phyloP scores from a whole-genome alignment of 2,329 filamentous ascomycete genomes.

The Stachybotrys chlorohalonatus region DNA sequence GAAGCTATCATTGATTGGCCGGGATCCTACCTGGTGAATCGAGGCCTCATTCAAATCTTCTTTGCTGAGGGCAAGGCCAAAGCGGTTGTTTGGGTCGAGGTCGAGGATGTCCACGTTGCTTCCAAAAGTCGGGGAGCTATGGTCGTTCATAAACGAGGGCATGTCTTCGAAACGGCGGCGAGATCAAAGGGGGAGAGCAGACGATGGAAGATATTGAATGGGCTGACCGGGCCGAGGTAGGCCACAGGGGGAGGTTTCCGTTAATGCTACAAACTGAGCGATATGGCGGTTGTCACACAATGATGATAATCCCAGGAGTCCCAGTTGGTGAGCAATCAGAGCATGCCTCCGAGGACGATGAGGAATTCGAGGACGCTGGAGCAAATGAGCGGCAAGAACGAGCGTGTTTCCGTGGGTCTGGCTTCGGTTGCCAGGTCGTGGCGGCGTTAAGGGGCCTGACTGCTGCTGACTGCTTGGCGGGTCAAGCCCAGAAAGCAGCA shows the following conservation, averaged over 20 bases:
- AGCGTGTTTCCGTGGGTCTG: not conserved
- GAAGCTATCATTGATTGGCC: slow-evolving; percentile 41
- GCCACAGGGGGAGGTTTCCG: not conserved
- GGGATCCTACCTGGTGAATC: slow-evolving; percentile 31
- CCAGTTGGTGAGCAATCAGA: not conserved
- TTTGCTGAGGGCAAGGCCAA: slow-evolving; percentile 23
- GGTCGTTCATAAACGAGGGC: slow-evolving; percentile 46
- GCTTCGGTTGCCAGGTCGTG: not conserved
- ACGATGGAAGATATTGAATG: not conserved
- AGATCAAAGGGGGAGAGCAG: slow-evolving; percentile 5
- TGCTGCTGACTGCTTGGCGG: not conserved
- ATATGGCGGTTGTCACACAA: not conserved
- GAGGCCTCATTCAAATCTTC: slow-evolving; percentile 24
- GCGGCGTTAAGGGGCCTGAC: not conserved
- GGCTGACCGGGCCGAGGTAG: not conserved
- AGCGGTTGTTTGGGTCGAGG: slow-evolving; percentile 30
- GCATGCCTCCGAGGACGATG: not conserved
- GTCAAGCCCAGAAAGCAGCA: not conserved
- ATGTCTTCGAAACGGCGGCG: slow-evolving; percentile 26
- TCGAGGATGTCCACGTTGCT: slow-evolving; percentile 33
- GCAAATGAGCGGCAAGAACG: not conserved
- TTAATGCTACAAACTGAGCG: not conserved
- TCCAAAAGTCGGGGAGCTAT: slow-evolving; percentile 31
- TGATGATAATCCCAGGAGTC: not conserved
- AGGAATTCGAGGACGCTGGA: not conserved